A percentile compares a stretch with the other conserved stretches of the same genome.
phyloP scores from a whole-genome alignment of 495 filamentous ascomycete genomes.

The Sabuloglossum arenarium region DNA sequence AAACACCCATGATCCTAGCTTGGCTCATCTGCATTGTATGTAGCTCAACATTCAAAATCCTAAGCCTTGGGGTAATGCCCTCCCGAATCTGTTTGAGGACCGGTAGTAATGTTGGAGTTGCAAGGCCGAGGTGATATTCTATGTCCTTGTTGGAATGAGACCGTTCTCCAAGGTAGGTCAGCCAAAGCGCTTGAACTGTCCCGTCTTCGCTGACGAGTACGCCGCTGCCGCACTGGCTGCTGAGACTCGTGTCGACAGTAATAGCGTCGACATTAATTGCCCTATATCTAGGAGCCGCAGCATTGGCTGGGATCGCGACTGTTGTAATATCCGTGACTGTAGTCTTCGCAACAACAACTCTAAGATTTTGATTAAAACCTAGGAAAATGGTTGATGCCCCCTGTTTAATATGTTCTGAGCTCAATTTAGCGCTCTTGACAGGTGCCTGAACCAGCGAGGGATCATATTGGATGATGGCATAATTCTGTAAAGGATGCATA shows the following conservation, averaged over 20 bases:
- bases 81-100: slow-evolving; percentile 67
- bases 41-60: slow-evolving; percentile 85
- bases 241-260: slow-evolving; percentile 83
- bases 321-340: slow-evolving; percentile 94
- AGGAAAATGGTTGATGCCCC: slow-evolving; percentile 83
- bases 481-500: slow-evolving; percentile 96
- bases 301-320: slow-evolving; percentile 86
- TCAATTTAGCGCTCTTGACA: slow-evolving; percentile 70
- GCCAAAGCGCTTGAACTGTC: slow-evolving; percentile 82
- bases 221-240: slow-evolving; percentile 83
- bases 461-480: slow-evolving; percentile 88
- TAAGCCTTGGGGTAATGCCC: slow-evolving; percentile 53
- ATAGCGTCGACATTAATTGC: slow-evolving; percentile 96
- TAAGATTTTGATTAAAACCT: slow-evolving; percentile 87
- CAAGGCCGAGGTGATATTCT: slow-evolving; percentile 89
- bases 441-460: slow-evolving; percentile 80
- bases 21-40: slow-evolving; percentile 93
- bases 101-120: slow-evolving; percentile 71
- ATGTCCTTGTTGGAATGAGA: slow-evolving; percentile 65
- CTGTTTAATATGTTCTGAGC: slow-evolving; percentile 66
- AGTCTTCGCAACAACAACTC: slow-evolving; percentile 84
- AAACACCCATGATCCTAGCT: slow-evolving; percentile 93
- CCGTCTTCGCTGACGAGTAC: slow-evolving; percentile 80
- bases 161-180: slow-evolving; percentile 89
- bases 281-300: slow-evolving; percentile 75